A percentile compares a stretch with the other conserved stretches of the same genome.
These are phyloP conservation scores for Exophiala phaeomuriformis DNA, from an alignment of 2,329 filamentous ascomycete genomes.

Conservation along the genomic window DNA sequence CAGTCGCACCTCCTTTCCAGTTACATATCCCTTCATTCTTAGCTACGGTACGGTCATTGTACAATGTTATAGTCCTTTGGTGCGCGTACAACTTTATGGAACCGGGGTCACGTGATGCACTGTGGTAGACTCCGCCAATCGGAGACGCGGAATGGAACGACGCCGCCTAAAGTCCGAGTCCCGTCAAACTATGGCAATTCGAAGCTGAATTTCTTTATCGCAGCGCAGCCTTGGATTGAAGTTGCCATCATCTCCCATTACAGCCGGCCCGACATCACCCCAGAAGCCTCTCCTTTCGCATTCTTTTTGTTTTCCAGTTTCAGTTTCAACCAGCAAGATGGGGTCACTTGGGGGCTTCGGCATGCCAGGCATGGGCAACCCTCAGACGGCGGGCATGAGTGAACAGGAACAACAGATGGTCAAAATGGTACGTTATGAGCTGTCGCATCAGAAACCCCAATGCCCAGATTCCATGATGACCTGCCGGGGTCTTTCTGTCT, in stretches of 20 bases:
- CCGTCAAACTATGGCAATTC: too few relatives aligned
- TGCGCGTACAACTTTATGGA: neutral
- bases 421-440: slow-evolving; percentile 34
- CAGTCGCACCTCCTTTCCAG: too few relatives aligned
- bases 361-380: slow-evolving; percentile 8
- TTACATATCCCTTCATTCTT: too few relatives aligned
- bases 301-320: neutral
- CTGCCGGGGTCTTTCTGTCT: too few relatives aligned
- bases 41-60: too few relatives aligned
- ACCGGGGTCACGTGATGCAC: neutral
- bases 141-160: neutral
- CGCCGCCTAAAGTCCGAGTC: too few relatives aligned
- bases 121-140: neutral
- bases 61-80: too few relatives aligned
- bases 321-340: slow-evolving; percentile 5
- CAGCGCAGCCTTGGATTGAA: neutral
- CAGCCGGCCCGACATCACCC: neutral
- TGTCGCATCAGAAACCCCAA: neutral
- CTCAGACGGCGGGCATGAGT: slow-evolving; percentile 33
- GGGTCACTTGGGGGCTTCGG: slow-evolving; percentile 11
- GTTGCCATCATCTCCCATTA: neutral
- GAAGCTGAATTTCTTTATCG: too few relatives aligned
- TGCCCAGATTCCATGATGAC: neutral
- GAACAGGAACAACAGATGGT: slow-evolving; percentile 45
- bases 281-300: neutral